Evolutionary conservation across 768 basidiomycete genomes (phyloP).

Genomic region (Pisolithus microcarpus): DNA sequence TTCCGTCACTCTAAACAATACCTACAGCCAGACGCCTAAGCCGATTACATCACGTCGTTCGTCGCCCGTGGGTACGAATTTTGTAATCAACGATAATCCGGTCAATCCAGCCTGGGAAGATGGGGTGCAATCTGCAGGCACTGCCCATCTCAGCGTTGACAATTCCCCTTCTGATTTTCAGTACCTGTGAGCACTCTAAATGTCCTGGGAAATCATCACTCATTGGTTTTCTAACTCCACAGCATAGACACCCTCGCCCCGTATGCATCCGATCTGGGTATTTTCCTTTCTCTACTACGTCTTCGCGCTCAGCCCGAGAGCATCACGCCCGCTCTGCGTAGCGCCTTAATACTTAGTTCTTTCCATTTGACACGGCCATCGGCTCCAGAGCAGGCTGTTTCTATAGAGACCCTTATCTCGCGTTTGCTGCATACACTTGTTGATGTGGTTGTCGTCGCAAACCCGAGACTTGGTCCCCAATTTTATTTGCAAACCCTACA

Average conservation of each 20-base stretch:
- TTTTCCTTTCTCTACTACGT: constrained; percentile 52
- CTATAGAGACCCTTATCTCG: constrained; percentile 40
- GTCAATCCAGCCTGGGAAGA: too few species aligned
- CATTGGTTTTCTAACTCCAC: not conserved
- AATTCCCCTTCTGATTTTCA: too few species aligned
- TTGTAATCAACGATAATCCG: too few species aligned
- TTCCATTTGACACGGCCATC: constrained; percentile 34
- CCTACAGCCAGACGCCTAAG: constrained; percentile 27
- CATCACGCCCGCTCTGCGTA: constrained; percentile 44
- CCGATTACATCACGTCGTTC: too few species aligned
- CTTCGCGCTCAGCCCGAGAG: constrained; percentile 37
- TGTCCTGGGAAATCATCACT: not conserved
- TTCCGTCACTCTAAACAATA: constrained; percentile 44
- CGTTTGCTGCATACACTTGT: constrained; percentile 42
- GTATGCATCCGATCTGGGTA: constrained; percentile 52
- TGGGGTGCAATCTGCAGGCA: too few species aligned
- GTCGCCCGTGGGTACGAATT: too few species aligned
- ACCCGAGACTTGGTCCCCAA: constrained; percentile 25
- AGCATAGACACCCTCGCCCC: constrained; percentile 39
- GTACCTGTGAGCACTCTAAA: not conserved
- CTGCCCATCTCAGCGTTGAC: too few species aligned
- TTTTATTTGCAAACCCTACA: constrained; percentile 50
- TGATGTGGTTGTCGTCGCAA: constrained; percentile 35
- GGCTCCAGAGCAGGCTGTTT: constrained; percentile 27
- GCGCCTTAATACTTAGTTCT: constrained; percentile 47